Evolutionary conservation across 768 basidiomycete species (phyloP), one percentile per base, ranked within the genome.

Genomic region (Hypsizygus marmoreus): DNA sequence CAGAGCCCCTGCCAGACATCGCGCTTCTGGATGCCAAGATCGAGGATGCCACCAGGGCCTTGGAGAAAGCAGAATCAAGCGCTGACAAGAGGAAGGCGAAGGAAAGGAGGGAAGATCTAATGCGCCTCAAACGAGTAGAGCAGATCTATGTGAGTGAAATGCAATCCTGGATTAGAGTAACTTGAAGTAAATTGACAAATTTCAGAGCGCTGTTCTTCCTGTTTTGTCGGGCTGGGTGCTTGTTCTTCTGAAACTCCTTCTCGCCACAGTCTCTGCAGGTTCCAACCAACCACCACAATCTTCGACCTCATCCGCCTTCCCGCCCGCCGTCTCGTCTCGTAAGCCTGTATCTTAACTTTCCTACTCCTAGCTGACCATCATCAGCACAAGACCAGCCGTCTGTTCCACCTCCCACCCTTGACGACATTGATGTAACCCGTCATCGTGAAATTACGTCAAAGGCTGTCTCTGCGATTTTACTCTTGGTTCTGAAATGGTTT

Each of bases 391-490:
- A 87, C 40, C 84, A 81, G 47, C 76, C 77, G 3, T 75, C 80
- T 9, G 68, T 74, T 1, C 80, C 81, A 1, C 86, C 89, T 2
- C 87, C 83, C 4, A 88, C 86, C 0, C 68, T 93, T 10, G 94
- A 97, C 49, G 95, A 99, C 56, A 82, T 91, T 38, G 97, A 99
- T 61, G 87, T 95, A 23, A 86, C 84, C 19, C 82, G 97, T 9
- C 95, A 98, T 68, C 89, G 95, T 29, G 97, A 99, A 67, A 95
- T 99, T 55, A 97, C 91, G 0, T 92, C 91, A 9, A 99, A 99
- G 64, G 94, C 94, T 0, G 91, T 97, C 4, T 97, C 97, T 11
- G 95, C 94, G 1, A 97, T 98, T 46, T 66, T 99, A 20, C 68
- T 98, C 4, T 71, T 97, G 28, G 80, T 89, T 2, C 65, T 99